Evolutionary conservation across 2,329 filamentous ascomycete species (phyloP).

Genomic region (Cladobotryum protrusum): DNA sequence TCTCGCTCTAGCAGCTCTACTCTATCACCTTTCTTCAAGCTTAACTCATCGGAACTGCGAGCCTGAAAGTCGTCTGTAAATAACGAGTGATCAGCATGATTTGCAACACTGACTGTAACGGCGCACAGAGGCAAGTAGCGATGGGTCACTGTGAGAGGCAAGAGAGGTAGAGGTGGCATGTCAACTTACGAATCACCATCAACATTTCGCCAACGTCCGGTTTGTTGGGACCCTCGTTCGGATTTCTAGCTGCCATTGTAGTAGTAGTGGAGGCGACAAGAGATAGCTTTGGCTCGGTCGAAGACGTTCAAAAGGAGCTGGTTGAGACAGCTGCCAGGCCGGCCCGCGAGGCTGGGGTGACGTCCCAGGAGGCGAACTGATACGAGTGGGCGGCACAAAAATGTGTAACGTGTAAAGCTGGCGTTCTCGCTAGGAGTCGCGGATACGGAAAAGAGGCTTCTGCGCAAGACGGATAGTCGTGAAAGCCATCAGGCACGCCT

Average conservation of each 20-base stretch:
- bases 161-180: conserved; percentile 17
- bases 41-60: conserved; percentile 88
- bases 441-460: neutral
- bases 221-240: conserved; percentile 32
- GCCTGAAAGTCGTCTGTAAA: conserved; percentile 80
- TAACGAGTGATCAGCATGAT: conserved; percentile 10
- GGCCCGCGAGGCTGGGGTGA: neutral
- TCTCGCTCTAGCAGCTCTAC: conserved; percentile 80
- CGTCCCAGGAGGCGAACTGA: neutral
- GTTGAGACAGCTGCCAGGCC: neutral
- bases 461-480: neutral
- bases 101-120: neutral
- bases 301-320: neutral
- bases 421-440: neutral
- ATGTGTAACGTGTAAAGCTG: neutral
- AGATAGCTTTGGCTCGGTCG: neutral
- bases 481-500: conserved; percentile 2
- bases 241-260: conserved; percentile 33
- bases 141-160: conserved; percentile 3
- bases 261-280: neutral
- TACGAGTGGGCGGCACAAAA: neutral
- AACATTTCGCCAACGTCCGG: conserved; percentile 62
- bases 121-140: neutral
- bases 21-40: conserved; percentile 74
- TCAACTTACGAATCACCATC: conserved; percentile 62